These are phyloP conservation scores for Cerioporus squamosus DNA, from an alignment of 1,284 basidiomycete genomes.

Conservation along the genomic window DNA sequence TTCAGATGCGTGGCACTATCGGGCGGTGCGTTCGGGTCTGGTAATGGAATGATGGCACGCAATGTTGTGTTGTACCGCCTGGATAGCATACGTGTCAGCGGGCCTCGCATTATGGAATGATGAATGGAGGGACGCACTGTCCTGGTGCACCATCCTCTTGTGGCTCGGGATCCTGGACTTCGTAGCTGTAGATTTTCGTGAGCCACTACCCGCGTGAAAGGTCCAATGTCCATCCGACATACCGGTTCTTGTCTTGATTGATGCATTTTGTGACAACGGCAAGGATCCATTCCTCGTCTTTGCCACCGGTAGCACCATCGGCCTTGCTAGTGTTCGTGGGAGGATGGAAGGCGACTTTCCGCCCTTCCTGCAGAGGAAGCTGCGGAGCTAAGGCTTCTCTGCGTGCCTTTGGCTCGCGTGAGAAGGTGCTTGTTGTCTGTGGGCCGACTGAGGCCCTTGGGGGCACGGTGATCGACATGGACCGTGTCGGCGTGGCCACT, in stretches of 20 bases:
- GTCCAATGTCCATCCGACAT: slow-evolving; percentile 17
- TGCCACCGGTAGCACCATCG: slow-evolving; percentile 48
- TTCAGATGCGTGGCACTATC: slow-evolving; percentile 65
- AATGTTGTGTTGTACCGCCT: slow-evolving; percentile 73
- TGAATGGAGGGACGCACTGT: slow-evolving; percentile 49
- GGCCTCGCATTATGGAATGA: too few species aligned
- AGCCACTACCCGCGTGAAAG: slow-evolving; percentile 12
- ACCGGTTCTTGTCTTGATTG: slow-evolving; percentile 72
- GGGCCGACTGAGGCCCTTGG: slow-evolving; percentile 64
- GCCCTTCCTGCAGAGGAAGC: slow-evolving; percentile 67
- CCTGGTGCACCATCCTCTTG: slow-evolving; percentile 78
- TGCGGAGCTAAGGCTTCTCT: slow-evolving; percentile 63
- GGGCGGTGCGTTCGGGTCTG: slow-evolving; percentile 63
- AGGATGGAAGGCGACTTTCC: slow-evolving; percentile 81
- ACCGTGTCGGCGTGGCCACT: slow-evolving; percentile 38
- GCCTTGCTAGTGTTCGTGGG: slow-evolving; percentile 52
- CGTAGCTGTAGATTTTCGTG: slow-evolving; percentile 54
- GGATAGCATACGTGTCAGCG: neutral
- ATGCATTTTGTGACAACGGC: slow-evolving; percentile 74
- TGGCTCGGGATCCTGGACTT: slow-evolving; percentile 81
- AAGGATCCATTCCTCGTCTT: slow-evolving; percentile 80
- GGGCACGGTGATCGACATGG: slow-evolving; percentile 55
- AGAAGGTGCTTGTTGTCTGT: slow-evolving; percentile 51
- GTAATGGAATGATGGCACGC: slow-evolving; percentile 74
- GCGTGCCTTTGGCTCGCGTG: slow-evolving; percentile 69